These are phyloP conservation scores for Podila minutissima DNA, from an alignment of 192 early-diverging fungal genomes.

Conservation along the genomic window DNA sequence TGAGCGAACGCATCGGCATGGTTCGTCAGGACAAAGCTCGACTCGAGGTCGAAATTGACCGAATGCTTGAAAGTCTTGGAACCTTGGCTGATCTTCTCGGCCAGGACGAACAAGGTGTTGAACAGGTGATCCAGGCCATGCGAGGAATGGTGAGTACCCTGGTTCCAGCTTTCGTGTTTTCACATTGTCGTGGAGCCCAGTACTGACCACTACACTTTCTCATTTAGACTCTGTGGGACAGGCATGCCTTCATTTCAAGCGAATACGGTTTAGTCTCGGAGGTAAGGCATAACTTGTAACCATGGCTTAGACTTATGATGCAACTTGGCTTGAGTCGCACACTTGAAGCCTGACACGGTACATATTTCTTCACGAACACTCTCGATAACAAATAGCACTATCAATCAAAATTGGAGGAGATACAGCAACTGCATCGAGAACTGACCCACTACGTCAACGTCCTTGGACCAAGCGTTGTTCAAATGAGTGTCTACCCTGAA, in stretches of 20 bases:
- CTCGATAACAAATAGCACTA: constrained; percentile 42
- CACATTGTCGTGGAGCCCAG: not conserved
- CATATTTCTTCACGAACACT: not conserved
- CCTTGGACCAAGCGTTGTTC: constrained; percentile 35
- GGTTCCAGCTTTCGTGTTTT: not conserved
- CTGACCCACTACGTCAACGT: constrained; percentile 11
- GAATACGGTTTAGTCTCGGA: too few relatives aligned
- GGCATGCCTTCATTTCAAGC: too few relatives aligned
- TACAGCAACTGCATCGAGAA: constrained; percentile 10
- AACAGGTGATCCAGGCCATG: constrained; percentile 20
- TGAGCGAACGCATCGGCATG: constrained; percentile 17
- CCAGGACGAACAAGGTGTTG: constrained; percentile 20
- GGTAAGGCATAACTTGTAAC: too few relatives aligned
- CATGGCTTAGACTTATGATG: too few relatives aligned
- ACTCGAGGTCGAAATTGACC: constrained; percentile 4
- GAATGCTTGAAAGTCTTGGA: constrained; percentile 24
- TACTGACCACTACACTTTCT: not conserved
- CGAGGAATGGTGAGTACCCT: constrained; percentile 9
- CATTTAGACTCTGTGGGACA: not conserved
- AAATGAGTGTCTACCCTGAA: constrained; percentile 33
- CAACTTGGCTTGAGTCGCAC: not conserved
- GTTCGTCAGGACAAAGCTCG: constrained; percentile 11
- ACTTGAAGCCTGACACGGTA: not conserved
- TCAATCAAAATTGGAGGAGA: constrained; percentile 28
- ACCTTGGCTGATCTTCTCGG: constrained; percentile 30